phyloP scores from a whole-genome alignment of 2,329 filamentous ascomycete species.

The Colletotrichum sp. region DNA sequence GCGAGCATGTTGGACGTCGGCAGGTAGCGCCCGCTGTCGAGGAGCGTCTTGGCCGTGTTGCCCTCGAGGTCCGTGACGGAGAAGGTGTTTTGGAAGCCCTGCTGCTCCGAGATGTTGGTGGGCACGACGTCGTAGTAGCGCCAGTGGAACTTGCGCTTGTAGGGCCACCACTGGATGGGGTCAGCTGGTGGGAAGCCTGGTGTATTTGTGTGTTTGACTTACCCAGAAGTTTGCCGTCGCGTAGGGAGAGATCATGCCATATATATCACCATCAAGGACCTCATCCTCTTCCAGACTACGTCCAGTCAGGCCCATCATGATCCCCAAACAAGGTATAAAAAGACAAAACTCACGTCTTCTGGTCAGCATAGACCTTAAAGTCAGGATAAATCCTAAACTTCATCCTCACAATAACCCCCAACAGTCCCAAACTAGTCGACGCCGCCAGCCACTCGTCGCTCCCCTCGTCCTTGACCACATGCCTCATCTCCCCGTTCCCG shows the following conservation, averaged over 20 bases:
- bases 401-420: constrained; percentile 53
- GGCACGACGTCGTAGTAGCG: constrained; percentile 56
- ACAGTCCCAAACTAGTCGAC: constrained; percentile 53
- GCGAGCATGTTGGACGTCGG: constrained; percentile 52
- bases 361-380: constrained; percentile 55
- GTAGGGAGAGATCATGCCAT: constrained; percentile 53
- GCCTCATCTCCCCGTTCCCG: constrained; percentile 46
- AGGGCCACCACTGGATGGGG: constrained; percentile 52
- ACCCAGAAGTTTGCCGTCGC: constrained; percentile 58
- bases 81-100: constrained; percentile 59
- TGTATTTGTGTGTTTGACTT: neutral
- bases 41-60: constrained; percentile 41
- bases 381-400: constrained; percentile 56
- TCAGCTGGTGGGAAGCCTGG: neutral
- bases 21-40: constrained; percentile 52
- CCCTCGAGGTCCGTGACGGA: constrained; percentile 51
- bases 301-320: neutral
- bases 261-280: constrained; percentile 54
- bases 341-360: constrained; percentile 45
- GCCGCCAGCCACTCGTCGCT: constrained; percentile 56
- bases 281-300: constrained; percentile 49
- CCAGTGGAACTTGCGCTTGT: constrained; percentile 55
- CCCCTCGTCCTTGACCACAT: constrained; percentile 43
- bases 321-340: neutral
- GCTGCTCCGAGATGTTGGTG: constrained; percentile 41